A percentile compares a stretch with the other conserved stretches of the same genome.
These are phyloP conservation scores for Aspergillus sergii DNA, from an alignment of 2,329 filamentous ascomycete genomes.

Conservation along the genomic window DNA sequence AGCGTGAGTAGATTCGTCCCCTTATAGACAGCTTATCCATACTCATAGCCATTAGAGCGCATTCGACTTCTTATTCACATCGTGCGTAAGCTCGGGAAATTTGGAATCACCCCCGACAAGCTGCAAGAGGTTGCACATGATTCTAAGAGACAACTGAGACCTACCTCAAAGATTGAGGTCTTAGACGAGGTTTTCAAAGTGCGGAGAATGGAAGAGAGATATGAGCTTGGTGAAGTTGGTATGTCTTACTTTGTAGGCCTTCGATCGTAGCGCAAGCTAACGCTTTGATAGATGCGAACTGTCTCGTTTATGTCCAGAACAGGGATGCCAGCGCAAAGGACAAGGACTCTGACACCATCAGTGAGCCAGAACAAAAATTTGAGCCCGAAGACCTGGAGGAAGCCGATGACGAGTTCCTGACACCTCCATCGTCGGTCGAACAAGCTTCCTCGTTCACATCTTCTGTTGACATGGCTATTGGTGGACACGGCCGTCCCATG, in stretches of 20 bases:
- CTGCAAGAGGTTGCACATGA: conserved; percentile 45
- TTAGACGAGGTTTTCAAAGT: conserved; percentile 46
- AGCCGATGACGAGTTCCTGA: conserved; percentile 29
- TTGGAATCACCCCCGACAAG: conserved; percentile 41
- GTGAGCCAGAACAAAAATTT: conserved; percentile 24
- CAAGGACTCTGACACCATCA: conserved; percentile 33
- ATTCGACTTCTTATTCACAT: conserved; percentile 45
- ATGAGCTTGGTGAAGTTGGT: conserved; percentile 46
- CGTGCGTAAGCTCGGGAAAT: conserved; percentile 39
- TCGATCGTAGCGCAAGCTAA: background rate
- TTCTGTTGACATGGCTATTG: conserved; percentile 25
- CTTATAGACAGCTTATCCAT: background rate
- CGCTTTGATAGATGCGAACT: conserved; percentile 31
- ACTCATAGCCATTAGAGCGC: conserved; percentile 29
- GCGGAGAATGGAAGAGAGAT: conserved; percentile 44
- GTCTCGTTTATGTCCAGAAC: conserved; percentile 42
- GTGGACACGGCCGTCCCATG: conserved; percentile 23
- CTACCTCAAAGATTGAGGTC: conserved; percentile 38
- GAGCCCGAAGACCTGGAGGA: conserved; percentile 31
- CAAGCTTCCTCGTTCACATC: conserved; percentile 29
- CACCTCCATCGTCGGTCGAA: conserved; percentile 29
- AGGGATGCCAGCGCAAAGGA: conserved; percentile 37
- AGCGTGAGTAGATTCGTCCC: conserved; percentile 38
- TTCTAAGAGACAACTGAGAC: conserved; percentile 41
- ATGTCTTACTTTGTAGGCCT: conserved; percentile 15